Conservation (phyloP, 2,329 filamentous ascomycete species). For the Cordyceps tenuipes region DNA sequence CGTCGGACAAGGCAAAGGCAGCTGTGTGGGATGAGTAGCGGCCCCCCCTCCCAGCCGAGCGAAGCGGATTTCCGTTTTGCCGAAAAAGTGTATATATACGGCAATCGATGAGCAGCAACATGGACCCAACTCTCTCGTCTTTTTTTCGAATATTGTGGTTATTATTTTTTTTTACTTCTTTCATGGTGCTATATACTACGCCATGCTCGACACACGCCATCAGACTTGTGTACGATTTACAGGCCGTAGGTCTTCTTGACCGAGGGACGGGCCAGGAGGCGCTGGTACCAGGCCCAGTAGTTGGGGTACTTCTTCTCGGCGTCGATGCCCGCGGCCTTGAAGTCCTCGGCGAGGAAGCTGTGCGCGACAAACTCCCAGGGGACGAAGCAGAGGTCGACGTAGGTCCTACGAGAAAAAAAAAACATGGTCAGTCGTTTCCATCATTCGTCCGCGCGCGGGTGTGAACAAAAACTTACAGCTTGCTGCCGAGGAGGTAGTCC, state of each 20-base stretch:
- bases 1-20: constrained; percentile 67
- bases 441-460: neutral
- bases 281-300: constrained; percentile 26
- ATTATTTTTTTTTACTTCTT: neutral
- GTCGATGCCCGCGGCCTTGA: constrained; percentile 16
- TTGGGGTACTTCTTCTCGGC: constrained; percentile 27
- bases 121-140: neutral
- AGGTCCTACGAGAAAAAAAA: constrained; percentile 25
- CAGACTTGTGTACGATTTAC: neutral
- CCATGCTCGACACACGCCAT: no score
- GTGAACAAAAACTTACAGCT: constrained; percentile 3
- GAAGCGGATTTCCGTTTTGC: neutral
- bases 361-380: constrained; percentile 20
- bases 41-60: no score
- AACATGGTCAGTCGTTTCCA: no score
- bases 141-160: neutral
- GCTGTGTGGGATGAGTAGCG: constrained; percentile 75
- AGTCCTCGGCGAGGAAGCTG: constrained; percentile 14
- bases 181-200: neutral
- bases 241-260: constrained; percentile 20
- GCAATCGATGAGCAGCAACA: neutral
- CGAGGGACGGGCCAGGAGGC: constrained; percentile 23
- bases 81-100: neutral
- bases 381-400: constrained; percentile 27
- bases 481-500: constrained; percentile 11